Evolutionary conservation across 2,329 filamentous ascomycete species (phyloP).

Genomic region (Lasiodiplodia hormozganensis): DNA sequence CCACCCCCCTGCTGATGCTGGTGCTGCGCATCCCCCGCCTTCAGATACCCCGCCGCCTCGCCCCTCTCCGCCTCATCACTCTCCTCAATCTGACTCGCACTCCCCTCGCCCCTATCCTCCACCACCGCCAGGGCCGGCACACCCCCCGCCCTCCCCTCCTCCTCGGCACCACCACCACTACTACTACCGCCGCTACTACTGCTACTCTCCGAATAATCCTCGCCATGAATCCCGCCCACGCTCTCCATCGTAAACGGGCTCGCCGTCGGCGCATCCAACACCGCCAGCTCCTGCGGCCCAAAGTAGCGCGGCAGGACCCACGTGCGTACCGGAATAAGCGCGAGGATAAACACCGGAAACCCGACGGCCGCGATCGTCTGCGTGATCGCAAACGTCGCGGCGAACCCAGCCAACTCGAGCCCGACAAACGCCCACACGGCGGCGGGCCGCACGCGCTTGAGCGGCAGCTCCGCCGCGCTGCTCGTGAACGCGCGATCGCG

Average conservation of each 20-base stretch:
- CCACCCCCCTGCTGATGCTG: conserved; percentile 27
- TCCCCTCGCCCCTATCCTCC: background rate
- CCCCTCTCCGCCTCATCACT: conserved; percentile 41
- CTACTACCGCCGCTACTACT: background rate
- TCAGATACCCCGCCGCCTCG: conserved; percentile 30
- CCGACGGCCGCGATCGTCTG: conserved; percentile 67
- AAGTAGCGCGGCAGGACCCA: conserved; percentile 60
- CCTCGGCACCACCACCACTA: background rate
- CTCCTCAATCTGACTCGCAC: conserved; percentile 33
- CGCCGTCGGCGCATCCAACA: conserved; percentile 62
- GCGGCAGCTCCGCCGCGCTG: conserved; percentile 52
- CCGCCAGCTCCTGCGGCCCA: conserved; percentile 53
- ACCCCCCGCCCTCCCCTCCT: background rate
- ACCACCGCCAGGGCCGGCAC: too few species aligned
- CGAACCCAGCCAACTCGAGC: conserved; percentile 60
- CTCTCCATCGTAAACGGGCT: conserved; percentile 61
- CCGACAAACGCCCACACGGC: conserved; percentile 59
- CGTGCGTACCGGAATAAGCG: conserved; percentile 62
- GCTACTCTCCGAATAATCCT: background rate
- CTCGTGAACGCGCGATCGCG: conserved; percentile 54
- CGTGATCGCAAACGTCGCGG: conserved; percentile 63
- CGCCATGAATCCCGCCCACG: conserved; percentile 50
- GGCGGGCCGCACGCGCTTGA: conserved; percentile 52
- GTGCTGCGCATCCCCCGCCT: conserved; percentile 3
- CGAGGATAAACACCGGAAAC: conserved; percentile 64